Percentiles rank a stretch among this genome's conserved stretches.
Conservation (phyloP, 768 basidiomycete species). For the Agaricus blazei region DNA sequence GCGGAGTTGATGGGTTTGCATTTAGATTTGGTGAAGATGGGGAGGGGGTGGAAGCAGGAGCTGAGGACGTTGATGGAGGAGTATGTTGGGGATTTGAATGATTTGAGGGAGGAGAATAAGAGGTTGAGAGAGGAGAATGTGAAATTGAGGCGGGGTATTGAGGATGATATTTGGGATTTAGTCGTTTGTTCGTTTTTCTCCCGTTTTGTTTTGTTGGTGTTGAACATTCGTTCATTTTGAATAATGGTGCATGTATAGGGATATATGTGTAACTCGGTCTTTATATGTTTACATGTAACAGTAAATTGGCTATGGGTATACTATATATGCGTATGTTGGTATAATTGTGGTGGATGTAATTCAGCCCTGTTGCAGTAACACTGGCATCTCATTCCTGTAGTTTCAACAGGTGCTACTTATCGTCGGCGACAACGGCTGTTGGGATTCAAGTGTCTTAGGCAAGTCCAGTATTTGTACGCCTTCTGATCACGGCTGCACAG, state of each 20-base stretch:
- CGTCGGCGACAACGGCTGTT: no score
- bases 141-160: conserved; percentile 39
- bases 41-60: conserved; percentile 62
- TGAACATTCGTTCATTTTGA: not conserved
- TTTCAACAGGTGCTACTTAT: no score
- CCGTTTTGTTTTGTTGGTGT: not conserved
- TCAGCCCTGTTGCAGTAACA: no score
- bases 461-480: no score
- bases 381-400: no score
- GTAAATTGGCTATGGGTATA: not conserved
- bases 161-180: not conserved
- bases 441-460: no score
- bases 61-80: conserved; percentile 58
- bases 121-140: conserved; percentile 65
- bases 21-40: conserved; percentile 68
- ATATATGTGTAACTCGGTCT: not conserved
- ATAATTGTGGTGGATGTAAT: no score
- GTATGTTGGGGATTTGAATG: conserved; percentile 52
- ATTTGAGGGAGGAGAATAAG: conserved; percentile 64
- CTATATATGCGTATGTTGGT: not conserved
- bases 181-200: not conserved
- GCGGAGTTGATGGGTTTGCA: conserved; percentile 74
- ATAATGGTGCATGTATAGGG: not conserved
- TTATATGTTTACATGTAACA: not conserved
- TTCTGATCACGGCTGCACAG: no score